Percentiles rank a stretch among this genome's conserved stretches.
phyloP scores from a whole-genome alignment of 2,329 filamentous ascomycete genomes.

The Westerdykella ornata region DNA sequence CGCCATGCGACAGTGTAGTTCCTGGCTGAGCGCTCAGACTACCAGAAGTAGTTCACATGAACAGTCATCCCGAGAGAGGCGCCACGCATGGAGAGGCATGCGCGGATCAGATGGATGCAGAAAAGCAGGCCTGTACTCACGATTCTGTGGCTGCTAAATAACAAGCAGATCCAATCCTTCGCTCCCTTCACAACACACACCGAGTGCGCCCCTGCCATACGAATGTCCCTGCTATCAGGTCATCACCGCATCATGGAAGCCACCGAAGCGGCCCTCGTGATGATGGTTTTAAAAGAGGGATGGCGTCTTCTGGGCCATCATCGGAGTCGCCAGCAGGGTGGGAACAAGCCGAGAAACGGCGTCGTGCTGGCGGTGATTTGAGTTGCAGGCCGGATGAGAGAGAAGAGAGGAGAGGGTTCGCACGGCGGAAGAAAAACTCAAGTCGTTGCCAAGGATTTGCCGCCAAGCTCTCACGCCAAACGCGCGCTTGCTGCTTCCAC shows the following conservation, averaged over 20 bases:
- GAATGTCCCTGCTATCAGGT: conserved; percentile 59
- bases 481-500: conserved; percentile 5
- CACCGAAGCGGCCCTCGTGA: conserved; percentile 59
- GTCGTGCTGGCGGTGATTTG: conserved; percentile 65
- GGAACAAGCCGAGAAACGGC: conserved; percentile 18
- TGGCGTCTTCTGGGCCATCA: conserved; percentile 62
- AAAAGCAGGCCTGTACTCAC: too few species aligned
- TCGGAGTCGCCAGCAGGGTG: conserved; percentile 63
- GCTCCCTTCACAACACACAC: too few species aligned
- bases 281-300: conserved; percentile 75
- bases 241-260: conserved; percentile 62
- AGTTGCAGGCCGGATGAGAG: conserved; percentile 57
- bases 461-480: background rate
- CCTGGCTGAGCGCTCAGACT: conserved; percentile 35
- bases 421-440: conserved; percentile 4
- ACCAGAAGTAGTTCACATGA: conserved; percentile 34
- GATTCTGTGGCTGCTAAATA: too few species aligned
- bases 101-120: too few species aligned
- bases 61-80: conserved; percentile 28
- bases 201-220: conserved; percentile 11
- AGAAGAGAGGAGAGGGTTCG: conserved; percentile 20
- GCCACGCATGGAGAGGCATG: background rate
- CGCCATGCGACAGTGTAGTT: conserved; percentile 25
- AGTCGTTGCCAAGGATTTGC: background rate
- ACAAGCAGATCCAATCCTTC: too few species aligned